Conservation (phyloP, 139 green algal species). For the Pseudopediastrum boryanum region DNA sequence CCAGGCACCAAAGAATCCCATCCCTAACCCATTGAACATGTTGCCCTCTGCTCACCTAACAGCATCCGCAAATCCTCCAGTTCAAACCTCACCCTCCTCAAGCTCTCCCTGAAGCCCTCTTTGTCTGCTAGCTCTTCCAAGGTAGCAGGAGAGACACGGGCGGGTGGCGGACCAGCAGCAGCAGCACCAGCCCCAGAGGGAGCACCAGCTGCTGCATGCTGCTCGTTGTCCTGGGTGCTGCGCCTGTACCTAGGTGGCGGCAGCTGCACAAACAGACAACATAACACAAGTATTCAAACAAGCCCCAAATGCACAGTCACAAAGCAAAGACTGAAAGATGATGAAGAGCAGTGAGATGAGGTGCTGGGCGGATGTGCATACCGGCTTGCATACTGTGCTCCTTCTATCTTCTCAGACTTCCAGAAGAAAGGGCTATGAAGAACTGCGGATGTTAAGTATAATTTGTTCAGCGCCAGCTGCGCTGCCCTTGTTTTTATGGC, state of each 20-base stretch:
- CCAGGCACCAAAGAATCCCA: neutral
- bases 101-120: conserved; percentile 29
- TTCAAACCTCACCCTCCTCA: conserved; percentile 47
- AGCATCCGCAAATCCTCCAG: conserved; percentile 51
- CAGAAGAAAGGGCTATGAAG: too few relatives aligned
- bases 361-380: too few relatives aligned
- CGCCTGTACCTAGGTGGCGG: conserved; percentile 1
- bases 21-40: neutral
- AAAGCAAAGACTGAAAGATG: too few relatives aligned
- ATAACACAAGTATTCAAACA: too few relatives aligned
- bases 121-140: conserved; percentile 43
- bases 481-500: too few relatives aligned
- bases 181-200: neutral
- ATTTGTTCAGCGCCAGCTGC: too few relatives aligned
- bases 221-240: neutral
- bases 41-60: conserved; percentile 31
- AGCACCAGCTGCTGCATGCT: neutral
- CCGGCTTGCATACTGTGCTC: too few relatives aligned
- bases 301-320: too few relatives aligned
- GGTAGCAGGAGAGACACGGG: conserved; percentile 4
- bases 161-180: neutral
- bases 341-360: too few relatives aligned
- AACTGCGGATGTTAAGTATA: too few relatives aligned
- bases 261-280: neutral
- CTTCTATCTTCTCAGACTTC: too few relatives aligned